A percentile compares a stretch with the other conserved stretches of the same genome.
Conservation (phyloP, 2,329 filamentous ascomycete species). For the Exophiala alcalophila region DNA sequence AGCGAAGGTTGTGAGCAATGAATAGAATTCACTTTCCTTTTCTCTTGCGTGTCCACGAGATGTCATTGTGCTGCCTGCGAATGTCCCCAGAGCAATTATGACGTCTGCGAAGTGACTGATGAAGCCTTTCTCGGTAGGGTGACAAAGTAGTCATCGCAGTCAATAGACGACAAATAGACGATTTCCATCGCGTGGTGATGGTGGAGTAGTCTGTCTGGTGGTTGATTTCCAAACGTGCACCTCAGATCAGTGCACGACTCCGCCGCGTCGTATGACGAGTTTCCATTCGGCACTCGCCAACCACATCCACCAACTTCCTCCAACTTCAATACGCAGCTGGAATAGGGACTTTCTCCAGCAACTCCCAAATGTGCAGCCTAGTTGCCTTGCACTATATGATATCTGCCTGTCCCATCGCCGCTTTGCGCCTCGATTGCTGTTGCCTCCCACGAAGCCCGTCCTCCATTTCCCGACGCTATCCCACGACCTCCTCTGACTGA, state of each 20-base stretch:
- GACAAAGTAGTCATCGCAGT: no score
- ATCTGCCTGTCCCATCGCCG: no score
- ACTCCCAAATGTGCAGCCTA: slow-evolving; percentile 9
- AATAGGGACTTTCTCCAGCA: no score
- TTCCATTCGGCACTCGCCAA: slow-evolving; percentile 15
- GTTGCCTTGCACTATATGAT: slow-evolving; percentile 5
- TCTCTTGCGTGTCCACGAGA: neutral
- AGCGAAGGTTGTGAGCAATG: slow-evolving; percentile 26
- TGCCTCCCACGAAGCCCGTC: no score
- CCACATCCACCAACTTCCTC: slow-evolving; percentile 10
- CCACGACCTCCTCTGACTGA: slow-evolving; percentile 8
- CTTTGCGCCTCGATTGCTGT: no score
- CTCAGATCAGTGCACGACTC: slow-evolving; percentile 15
- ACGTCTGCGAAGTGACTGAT: no score
- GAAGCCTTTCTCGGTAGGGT: no score
- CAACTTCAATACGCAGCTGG: no score
- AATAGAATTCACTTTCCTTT: slow-evolving; percentile 23
- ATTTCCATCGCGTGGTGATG: slow-evolving; percentile 3
- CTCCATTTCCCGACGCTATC: slow-evolving; percentile 4
- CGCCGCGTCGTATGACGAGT: slow-evolving; percentile 24
- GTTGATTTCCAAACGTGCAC: no score
- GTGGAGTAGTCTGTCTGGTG: neutral
- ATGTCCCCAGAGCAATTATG: neutral
- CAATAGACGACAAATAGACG: no score
- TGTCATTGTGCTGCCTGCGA: slow-evolving; percentile 13